Evolutionary conservation across 495 filamentous ascomycete genomes (phyloP).

Genomic region (Neurospora sp.): DNA sequence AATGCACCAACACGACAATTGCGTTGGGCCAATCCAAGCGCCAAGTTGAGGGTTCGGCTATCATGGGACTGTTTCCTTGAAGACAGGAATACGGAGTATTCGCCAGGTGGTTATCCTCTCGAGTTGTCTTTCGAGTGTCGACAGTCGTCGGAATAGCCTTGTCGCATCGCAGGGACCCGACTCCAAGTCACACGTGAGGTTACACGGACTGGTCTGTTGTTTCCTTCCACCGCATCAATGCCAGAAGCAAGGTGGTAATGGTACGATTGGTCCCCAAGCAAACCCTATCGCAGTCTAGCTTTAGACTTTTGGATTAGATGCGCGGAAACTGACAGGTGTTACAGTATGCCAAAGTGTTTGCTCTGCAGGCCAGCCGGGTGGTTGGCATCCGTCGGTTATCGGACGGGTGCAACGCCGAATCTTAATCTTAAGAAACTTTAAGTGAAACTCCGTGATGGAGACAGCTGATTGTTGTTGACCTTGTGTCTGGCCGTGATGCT

Average conservation of each 20-base stretch:
- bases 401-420: not conserved
- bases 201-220: not conserved
- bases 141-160: not conserved
- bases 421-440: not conserved
- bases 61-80: not conserved
- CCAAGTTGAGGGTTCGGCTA: not conserved
- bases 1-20: not conserved
- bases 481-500: not conserved
- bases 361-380: not conserved
- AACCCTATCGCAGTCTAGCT: not conserved
- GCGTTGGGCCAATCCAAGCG: not conserved
- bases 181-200: not conserved
- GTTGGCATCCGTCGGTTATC: not conserved
- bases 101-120: not conserved
- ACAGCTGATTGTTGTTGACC: not conserved
- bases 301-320: not conserved
- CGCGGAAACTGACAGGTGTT: not conserved
- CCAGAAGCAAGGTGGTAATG: not conserved
- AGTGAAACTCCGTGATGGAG: not conserved
- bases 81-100: not conserved
- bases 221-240: not conserved
- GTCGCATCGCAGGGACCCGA: not conserved
- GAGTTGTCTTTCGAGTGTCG: not conserved
- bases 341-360: not conserved
- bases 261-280: not conserved